Conservation (phyloP, 495 filamentous ascomycete species). For the Penicillium atrosanguineum region DNA sequence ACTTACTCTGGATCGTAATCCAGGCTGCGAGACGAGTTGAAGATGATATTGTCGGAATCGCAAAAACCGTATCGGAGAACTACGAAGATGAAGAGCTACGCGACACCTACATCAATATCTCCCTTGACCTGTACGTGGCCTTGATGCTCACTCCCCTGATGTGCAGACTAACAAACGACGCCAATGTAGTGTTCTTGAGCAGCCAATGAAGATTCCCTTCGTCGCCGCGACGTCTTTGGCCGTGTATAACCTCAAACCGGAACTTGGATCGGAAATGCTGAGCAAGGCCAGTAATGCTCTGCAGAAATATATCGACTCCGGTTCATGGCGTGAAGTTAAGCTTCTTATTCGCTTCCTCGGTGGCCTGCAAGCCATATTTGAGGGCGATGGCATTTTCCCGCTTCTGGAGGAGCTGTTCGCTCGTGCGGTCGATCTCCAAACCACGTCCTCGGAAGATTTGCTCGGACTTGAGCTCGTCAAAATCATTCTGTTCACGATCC, state of each 20-base stretch:
- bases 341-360: conserved; percentile 83
- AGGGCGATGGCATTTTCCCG: conserved; percentile 82
- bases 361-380: conserved; percentile 73
- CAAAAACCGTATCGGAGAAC: conserved; percentile 71
- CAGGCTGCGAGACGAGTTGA: conserved; percentile 73
- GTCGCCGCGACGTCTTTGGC: conserved; percentile 76
- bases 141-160: neutral
- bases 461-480: conserved; percentile 88
- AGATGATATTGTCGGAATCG: conserved; percentile 75
- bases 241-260: conserved; percentile 68
- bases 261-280: conserved; percentile 67
- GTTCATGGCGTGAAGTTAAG: conserved; percentile 89
- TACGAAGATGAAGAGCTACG: conserved; percentile 76
- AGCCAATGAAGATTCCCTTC: conserved; percentile 96
- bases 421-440: conserved; percentile 83
- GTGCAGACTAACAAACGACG: conserved; percentile 9
- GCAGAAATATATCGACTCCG: conserved; percentile 61
- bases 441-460: conserved; percentile 79
- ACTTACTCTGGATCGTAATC: conserved; percentile 15
- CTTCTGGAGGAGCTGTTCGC: conserved; percentile 82
- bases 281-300: conserved; percentile 52
- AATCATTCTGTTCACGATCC: conserved; percentile 88
- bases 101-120: conserved; percentile 64
- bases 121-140: conserved; percentile 65
- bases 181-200: conserved; percentile 62